phyloP scores from a whole-genome alignment of 2,329 filamentous ascomycete genomes.

The Claviceps africana region DNA sequence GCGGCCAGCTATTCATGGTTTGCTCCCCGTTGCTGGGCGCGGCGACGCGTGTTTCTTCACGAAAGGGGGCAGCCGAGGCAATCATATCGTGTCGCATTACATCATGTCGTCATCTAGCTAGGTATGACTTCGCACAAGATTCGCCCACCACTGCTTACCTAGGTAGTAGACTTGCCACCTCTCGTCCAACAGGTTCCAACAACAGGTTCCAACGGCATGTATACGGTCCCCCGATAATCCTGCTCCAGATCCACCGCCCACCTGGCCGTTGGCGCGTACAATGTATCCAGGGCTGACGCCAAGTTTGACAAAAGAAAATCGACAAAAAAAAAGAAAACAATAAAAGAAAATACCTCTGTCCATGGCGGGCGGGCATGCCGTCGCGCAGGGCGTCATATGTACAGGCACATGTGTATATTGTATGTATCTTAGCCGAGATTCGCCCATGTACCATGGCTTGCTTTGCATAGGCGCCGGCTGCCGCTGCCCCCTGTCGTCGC shows the following conservation, averaged over 20 bases:
- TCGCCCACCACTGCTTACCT: background rate
- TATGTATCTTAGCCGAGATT: background rate
- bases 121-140: background rate
- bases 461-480: background rate
- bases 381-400: background rate
- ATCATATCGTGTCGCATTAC: constrained; percentile 1
- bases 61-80: background rate
- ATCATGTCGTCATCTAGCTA: constrained; percentile 4
- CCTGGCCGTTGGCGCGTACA: background rate
- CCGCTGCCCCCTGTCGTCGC: constrained; percentile 6
- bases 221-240: background rate
- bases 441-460: background rate
- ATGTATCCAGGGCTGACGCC: background rate
- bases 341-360: background rate
- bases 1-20: too few species aligned
- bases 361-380: background rate
- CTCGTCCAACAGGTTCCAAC: background rate
- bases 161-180: too few species aligned
- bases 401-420: background rate
- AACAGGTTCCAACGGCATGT: background rate
- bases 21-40: background rate
- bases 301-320: background rate
- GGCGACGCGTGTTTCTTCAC: background rate
- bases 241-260: background rate
- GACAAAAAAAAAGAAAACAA: background rate